A percentile compares a stretch with the other conserved stretches of the same genome.
These are phyloP conservation scores for Scytalidium lignicola DNA, from an alignment of 2,329 filamentous ascomycete genomes.

Conservation along the genomic window DNA sequence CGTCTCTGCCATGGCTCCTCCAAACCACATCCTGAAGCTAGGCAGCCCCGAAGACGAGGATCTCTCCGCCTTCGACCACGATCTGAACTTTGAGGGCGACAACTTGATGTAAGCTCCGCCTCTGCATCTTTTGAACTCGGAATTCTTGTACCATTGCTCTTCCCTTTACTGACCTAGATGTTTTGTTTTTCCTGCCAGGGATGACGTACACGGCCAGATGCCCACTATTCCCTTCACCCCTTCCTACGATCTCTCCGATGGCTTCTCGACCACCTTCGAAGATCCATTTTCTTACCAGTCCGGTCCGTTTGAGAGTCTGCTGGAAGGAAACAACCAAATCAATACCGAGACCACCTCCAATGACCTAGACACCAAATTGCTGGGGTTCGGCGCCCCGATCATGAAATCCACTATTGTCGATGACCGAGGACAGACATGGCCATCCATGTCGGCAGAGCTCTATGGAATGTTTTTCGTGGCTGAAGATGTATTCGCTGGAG, in stretches of 20 bases:
- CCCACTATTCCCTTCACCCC: conserved; percentile 49
- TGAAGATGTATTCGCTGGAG: conserved; percentile 65
- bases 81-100: conserved; percentile 22
- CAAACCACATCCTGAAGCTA: conserved; percentile 23
- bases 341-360: conserved; percentile 5
- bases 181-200: conserved; percentile 27
- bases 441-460: conserved; percentile 67
- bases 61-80: conserved; percentile 25
- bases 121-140: neutral
- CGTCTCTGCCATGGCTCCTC: conserved; percentile 3
- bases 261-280: conserved; percentile 58
- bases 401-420: conserved; percentile 60
- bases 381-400: conserved; percentile 65
- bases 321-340: conserved; percentile 16
- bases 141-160: neutral
- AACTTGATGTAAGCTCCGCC: conserved; percentile 21
- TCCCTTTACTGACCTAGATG: neutral
- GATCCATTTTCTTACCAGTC: conserved; percentile 57
- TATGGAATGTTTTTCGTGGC: conserved; percentile 88
- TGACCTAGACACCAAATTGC: conserved; percentile 62
- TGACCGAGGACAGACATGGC: conserved; percentile 58
- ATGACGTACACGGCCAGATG: conserved; percentile 32
- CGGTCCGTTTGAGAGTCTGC: conserved; percentile 36
- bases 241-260: conserved; percentile 55
- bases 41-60: conserved; percentile 10